Percentiles rank a stretch among this genome's conserved stretches.
Evolutionary conservation across 345 rosid genomes (phyloP).

Genomic region (Boechera divaricarpa): DNA sequence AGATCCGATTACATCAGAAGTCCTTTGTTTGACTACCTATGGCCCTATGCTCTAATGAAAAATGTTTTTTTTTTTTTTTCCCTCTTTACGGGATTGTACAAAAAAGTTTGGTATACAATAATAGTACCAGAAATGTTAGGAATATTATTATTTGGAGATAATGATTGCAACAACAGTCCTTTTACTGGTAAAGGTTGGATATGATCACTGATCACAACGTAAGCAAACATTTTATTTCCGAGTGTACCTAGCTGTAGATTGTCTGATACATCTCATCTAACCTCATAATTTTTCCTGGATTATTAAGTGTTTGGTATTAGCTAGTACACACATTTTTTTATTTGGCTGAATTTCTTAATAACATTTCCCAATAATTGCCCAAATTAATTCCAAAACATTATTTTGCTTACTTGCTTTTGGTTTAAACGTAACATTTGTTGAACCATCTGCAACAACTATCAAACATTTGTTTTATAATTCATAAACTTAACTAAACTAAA

Average conservation of each 20-base stretch:
- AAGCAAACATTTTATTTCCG: constrained; percentile 32
- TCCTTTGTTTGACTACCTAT: not conserved
- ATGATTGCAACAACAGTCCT: constrained; percentile 43
- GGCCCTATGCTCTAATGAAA: not conserved
- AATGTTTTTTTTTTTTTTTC: not conserved
- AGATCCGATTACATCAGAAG: not conserved
- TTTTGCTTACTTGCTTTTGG: not conserved
- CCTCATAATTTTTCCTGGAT: constrained; percentile 35
- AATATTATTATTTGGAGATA: constrained; percentile 22
- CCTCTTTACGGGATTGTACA: constrained; percentile 11
- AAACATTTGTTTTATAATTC: not conserved
- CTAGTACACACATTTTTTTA: constrained; percentile 14
- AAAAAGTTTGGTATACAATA: constrained; percentile 33
- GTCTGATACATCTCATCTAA: constrained; percentile 46
- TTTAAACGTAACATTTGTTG: not conserved
- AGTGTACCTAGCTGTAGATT: constrained; percentile 43
- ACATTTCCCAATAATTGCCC: constrained; percentile 34
- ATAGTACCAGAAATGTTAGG: constrained; percentile 30
- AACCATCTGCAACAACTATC: constrained; percentile 15
- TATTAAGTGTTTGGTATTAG: constrained; percentile 40
- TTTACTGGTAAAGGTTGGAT: constrained; percentile 42
- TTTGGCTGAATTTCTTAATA: constrained; percentile 31
- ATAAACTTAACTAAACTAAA: not conserved
- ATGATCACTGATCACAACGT: constrained; percentile 47
- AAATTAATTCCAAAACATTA: constrained; percentile 27